Evolutionary conservation across 345 rosid species (phyloP).

Genomic region (Eucalyptus grandis): DNA sequence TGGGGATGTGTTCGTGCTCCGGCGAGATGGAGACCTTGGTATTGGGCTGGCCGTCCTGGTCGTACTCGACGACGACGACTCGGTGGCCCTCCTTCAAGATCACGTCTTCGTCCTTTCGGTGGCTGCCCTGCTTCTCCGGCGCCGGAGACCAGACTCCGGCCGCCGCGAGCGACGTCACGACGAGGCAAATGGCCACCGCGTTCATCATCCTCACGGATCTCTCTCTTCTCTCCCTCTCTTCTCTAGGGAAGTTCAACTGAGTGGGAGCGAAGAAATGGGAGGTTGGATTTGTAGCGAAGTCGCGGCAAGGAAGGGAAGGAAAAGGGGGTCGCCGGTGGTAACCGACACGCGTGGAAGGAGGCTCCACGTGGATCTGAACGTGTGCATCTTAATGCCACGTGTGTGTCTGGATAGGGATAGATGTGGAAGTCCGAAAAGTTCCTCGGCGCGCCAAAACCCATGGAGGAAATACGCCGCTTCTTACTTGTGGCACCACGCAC

Average conservation of each 20-base stretch:
- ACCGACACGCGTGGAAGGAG: neutral
- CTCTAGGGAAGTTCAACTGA: neutral
- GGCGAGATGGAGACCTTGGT: slow-evolving; percentile 56
- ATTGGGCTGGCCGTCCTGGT: slow-evolving; percentile 39
- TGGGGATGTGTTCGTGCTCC: neutral
- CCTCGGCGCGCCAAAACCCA: neutral
- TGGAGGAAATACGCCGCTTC: neutral
- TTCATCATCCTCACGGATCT: slow-evolving; percentile 32
- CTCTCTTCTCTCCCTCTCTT: neutral
- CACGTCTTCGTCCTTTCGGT: slow-evolving; percentile 8
- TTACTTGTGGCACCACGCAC: neutral
- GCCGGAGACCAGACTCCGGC: slow-evolving; percentile 52
- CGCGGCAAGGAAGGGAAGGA: neutral
- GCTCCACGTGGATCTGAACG: neutral
- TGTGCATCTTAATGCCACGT: neutral
- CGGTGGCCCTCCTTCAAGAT: slow-evolving; percentile 60
- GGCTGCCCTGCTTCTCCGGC: neutral
- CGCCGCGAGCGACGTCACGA: slow-evolving; percentile 31
- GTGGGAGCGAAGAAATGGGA: neutral
- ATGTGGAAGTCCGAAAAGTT: neutral
- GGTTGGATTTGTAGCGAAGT: neutral
- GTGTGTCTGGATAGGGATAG: neutral
- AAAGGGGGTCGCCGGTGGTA: neutral
- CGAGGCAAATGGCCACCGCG: slow-evolving; percentile 36
- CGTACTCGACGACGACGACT: slow-evolving; percentile 58